A percentile compares a stretch with the other conserved stretches of the same genome.
These are phyloP conservation scores for Exserohilum rostratum DNA, from an alignment of 2,329 filamentous ascomycete genomes.

Conservation along the genomic window DNA sequence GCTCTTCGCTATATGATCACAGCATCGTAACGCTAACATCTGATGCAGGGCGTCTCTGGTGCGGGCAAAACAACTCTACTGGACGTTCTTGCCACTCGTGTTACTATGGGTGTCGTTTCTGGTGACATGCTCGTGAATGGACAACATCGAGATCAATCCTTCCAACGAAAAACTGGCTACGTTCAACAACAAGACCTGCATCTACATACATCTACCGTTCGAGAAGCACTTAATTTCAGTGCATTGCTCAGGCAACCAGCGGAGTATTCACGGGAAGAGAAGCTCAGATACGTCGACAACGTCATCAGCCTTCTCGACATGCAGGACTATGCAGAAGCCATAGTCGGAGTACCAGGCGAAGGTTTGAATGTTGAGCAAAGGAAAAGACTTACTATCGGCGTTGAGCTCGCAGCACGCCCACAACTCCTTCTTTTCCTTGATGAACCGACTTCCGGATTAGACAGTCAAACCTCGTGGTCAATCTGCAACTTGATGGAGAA, in stretches of 20 bases:
- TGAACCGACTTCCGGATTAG: conserved; percentile 73
- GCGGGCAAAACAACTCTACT: conserved; percentile 42
- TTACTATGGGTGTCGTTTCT: conserved; percentile 80
- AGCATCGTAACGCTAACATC: no score
- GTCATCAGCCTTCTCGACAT: conserved; percentile 64
- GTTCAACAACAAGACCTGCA: conserved; percentile 65
- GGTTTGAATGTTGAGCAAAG: conserved; percentile 58
- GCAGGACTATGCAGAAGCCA: conserved; percentile 63
- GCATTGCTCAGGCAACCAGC: conserved; percentile 64
- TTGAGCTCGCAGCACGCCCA: conserved; percentile 45
- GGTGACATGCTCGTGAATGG: conserved; percentile 81
- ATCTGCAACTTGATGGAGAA: conserved; percentile 84
- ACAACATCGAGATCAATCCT: conserved; percentile 72
- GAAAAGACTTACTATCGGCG: conserved; percentile 65
- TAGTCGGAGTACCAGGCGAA: conserved; percentile 44
- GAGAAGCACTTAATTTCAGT: conserved; percentile 65
- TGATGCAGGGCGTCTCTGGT: conserved; percentile 30
- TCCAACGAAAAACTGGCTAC: conserved; percentile 75
- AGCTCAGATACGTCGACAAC: conserved; percentile 65
- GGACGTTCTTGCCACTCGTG: conserved; percentile 66
- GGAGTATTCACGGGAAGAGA: conserved; percentile 59
- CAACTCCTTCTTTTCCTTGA: conserved; percentile 45
- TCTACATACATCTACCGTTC: conserved; percentile 61
- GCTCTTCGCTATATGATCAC: no score
- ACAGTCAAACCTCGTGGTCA: conserved; percentile 80